Base-by-base conservation (phyloP, 2,329 filamentous ascomycete genomes). In the Colletotrichum echinochloae region DNA sequence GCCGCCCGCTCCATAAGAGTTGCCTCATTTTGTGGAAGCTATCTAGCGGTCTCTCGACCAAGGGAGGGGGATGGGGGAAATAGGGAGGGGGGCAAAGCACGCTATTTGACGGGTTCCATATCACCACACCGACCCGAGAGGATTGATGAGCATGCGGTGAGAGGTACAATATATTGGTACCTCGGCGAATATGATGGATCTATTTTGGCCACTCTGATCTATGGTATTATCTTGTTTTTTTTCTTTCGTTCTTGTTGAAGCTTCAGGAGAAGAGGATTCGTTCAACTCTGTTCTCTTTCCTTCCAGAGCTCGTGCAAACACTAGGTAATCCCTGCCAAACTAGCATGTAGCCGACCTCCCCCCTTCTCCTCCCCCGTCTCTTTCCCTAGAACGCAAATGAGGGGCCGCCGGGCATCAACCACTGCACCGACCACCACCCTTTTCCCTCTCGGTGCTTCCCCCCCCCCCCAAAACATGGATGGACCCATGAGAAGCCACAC, bases 101-200 rank as follows among this genome's bases (percentile, higher is more conserved):
- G 66, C 62, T 70, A 67, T 70, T 52, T 52, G 56, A 66, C 57
- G 67, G 67, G 63, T 67, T 67, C 64, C 64, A 62, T 62, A 62
- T 70, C 57, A 66, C 62, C 67, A 70, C 67, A 70, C 67, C 67
- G 67, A 37, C 48, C 28, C 48, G 52, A 51, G 35, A 30, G 33
- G 46, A 23, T 52, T 48, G 14, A 49, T 12, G 57, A 35, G 57
- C 18, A 60, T 60, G 57, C 57, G 57, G 57, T 60, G 57, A 66
- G 66, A 57, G 46, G 51, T 67, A 60, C 57, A 35, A 49, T 26
- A n/a, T 9, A 23, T 37, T n/a, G 33, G 57, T 60, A 26, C 44
- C 44, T 60, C 20, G 23, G 37, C 12, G 16, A 14, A 28, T 26
- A 26, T 12, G 39, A 59, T n/a, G n/a, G n/a, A n/a, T 18, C 9